Percentiles rank a stretch among this genome's conserved stretches.
These are phyloP conservation scores for Phytophthora multivora DNA, from an alignment of 352 stramenopile genomes.

Conservation along the genomic window DNA sequence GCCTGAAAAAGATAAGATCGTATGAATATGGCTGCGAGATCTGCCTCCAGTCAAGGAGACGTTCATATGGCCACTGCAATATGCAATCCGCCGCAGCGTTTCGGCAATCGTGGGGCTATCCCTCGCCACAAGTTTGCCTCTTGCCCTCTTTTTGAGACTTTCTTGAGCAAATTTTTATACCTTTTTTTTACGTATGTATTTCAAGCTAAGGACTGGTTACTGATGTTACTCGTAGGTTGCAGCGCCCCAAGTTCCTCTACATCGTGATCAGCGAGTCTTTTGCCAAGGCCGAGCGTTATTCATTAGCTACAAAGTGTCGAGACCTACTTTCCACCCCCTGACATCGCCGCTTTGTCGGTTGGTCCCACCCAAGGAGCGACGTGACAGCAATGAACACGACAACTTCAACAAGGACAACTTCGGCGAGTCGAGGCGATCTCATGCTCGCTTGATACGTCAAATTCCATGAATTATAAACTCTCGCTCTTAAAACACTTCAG, in stretches of 20 bases:
- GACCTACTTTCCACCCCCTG: constrained; percentile 9
- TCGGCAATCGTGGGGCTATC: constrained; percentile 23
- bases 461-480: too few relatives aligned
- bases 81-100: constrained; percentile 18
- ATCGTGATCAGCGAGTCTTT: constrained; percentile 28
- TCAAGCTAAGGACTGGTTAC: background rate
- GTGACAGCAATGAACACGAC: constrained; percentile 5
- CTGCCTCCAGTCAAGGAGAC: constrained; percentile 1
- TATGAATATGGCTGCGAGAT: constrained; percentile 17
- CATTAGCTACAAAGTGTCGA: constrained; percentile 2
- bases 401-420: constrained; percentile 11
- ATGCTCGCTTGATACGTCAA: too few relatives aligned
- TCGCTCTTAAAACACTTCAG: too few relatives aligned
- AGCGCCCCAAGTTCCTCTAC: constrained; percentile 10
- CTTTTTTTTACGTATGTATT: background rate
- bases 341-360: background rate
- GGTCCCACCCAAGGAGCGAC: constrained; percentile 20
- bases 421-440: background rate
- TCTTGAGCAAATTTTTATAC: background rate
- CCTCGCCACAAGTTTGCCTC: background rate
- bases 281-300: constrained; percentile 1
- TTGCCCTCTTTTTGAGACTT: constrained; percentile 2
- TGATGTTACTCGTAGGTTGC: constrained; percentile 2
- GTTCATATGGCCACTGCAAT: constrained; percentile 3
- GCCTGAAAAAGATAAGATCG: constrained; percentile 3